Conservation (phyloP, 2,329 filamentous ascomycete species). For the Fonsecaea erecta region DNA sequence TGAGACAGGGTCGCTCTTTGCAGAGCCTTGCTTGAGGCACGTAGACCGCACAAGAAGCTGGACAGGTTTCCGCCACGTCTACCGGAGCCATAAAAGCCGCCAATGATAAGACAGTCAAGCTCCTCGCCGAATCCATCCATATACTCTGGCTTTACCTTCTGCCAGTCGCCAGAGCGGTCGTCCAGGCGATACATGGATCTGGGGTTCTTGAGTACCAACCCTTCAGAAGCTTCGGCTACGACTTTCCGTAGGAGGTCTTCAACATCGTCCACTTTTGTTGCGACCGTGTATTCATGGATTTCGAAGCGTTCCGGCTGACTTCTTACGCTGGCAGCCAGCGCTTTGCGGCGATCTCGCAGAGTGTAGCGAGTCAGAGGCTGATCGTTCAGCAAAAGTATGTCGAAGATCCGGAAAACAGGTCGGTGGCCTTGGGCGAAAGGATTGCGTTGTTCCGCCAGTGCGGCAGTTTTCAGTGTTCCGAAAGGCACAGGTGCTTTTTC, state of each 20-base stretch:
- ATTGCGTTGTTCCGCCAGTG: conserved; percentile 76
- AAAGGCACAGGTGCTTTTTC: conserved; percentile 85
- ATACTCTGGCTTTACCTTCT: conserved; percentile 98
- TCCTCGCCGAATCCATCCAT: conserved; percentile 96
- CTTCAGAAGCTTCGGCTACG: conserved; percentile 84
- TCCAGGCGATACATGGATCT: conserved; percentile 84
- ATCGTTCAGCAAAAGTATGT: conserved; percentile 87
- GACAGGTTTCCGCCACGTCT: conserved; percentile 80
- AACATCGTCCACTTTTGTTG: conserved; percentile 71
- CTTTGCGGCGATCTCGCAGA: conserved; percentile 76
- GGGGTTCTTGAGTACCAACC: conserved; percentile 91
- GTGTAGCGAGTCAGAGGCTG: conserved; percentile 79
- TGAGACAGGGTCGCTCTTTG: conserved; percentile 40
- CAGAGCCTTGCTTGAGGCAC: conserved; percentile 63
- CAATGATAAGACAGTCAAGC: conserved; percentile 85
- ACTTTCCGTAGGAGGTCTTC: conserved; percentile 80
- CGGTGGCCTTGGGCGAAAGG: conserved; percentile 68
- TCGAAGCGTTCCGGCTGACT: conserved; percentile 78
- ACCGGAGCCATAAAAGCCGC: conserved; percentile 90
- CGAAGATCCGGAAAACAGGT: conserved; percentile 84
- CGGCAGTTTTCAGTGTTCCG: conserved; percentile 90
- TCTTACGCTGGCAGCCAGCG: conserved; percentile 72
- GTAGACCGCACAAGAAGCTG: conserved; percentile 87
- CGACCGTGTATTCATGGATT: conserved; percentile 73
- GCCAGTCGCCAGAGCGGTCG: conserved; percentile 92